These are phyloP conservation scores for Ophiostoma piceae DNA, from an alignment of 2,329 filamentous ascomycete genomes.

Conservation along the genomic window DNA sequence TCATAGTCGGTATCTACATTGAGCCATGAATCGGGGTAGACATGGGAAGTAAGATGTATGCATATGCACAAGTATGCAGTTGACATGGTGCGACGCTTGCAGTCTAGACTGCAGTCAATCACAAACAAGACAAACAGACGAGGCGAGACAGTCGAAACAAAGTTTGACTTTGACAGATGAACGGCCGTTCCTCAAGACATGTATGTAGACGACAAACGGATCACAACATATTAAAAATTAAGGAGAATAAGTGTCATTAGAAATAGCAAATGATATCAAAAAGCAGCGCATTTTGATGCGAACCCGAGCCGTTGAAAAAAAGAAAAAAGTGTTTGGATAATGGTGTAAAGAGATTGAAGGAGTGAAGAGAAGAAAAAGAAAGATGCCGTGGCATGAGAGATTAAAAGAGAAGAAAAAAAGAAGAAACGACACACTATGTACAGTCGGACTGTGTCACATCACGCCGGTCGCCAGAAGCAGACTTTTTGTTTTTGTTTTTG, in stretches of 20 bases:
- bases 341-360: neutral
- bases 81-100: neutral
- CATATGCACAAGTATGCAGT: too few relatives aligned
- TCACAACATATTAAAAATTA: neutral
- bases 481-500: neutral
- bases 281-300: neutral
- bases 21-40: too few relatives aligned
- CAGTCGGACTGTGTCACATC: neutral
- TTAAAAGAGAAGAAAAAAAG: neutral
- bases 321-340: neutral
- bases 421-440: neutral
- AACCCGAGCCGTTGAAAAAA: neutral
- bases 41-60: too few relatives aligned
- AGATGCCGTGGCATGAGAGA: neutral
- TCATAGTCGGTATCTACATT: neutral
- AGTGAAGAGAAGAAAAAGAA: neutral
- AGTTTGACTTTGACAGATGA: conserved; percentile 1
- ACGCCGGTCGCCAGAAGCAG: neutral
- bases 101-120: neutral
- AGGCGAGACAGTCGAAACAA: neutral
- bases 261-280: conserved; percentile 4
- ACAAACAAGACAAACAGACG: neutral
- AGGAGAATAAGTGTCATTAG: neutral
- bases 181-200: neutral
- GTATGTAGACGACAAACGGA: too few relatives aligned